These are phyloP conservation scores for Pecoramyces ruminantium DNA, from an alignment of 192 early-diverging fungal species.

Conservation along the genomic window DNA sequence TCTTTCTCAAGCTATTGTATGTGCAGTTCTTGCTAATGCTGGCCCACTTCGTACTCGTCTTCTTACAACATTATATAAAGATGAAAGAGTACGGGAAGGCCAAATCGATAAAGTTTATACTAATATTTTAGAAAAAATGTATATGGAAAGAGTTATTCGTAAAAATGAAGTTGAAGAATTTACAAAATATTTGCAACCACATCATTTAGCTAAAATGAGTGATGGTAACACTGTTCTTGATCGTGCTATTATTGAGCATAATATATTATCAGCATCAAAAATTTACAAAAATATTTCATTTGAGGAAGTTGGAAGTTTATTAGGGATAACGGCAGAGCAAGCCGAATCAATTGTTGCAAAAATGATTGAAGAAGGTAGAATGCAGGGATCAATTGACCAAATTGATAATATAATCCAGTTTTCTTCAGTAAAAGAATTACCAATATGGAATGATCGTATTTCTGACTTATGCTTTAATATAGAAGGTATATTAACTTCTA, in stretches of 20 bases:
- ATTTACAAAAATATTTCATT: slow-evolving; percentile 89
- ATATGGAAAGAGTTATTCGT: slow-evolving; percentile 70
- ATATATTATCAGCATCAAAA: slow-evolving; percentile 66
- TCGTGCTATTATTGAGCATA: slow-evolving; percentile 89
- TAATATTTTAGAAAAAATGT: slow-evolving; percentile 82
- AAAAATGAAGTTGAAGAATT: slow-evolving; percentile 67
- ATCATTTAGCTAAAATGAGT: slow-evolving; percentile 56
- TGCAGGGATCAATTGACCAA: slow-evolving; percentile 85
- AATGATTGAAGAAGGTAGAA: slow-evolving; percentile 81
- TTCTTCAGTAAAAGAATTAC: slow-evolving; percentile 1
- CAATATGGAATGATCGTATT: slow-evolving; percentile 23
- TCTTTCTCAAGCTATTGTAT: slow-evolving; percentile 55
- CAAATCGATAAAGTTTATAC: slow-evolving; percentile 14
- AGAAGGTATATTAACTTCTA: slow-evolving; percentile 1
- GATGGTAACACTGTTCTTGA: slow-evolving; percentile 70
- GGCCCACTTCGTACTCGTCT: slow-evolving; percentile 75
- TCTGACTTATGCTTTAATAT: slow-evolving; percentile 28
- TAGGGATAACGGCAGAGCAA: slow-evolving; percentile 57
- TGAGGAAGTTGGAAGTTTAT: slow-evolving; percentile 57
- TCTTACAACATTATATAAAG: slow-evolving; percentile 77
- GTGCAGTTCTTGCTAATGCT: slow-evolving; percentile 76
- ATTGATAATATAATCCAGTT: slow-evolving; percentile 74
- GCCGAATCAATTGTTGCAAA: slow-evolving; percentile 70
- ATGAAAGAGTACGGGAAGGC: slow-evolving; percentile 73
- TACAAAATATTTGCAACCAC: slow-evolving; percentile 44